Conservation (phyloP, 345 rosid species). For the Arabidopsis arenosa region DNA sequence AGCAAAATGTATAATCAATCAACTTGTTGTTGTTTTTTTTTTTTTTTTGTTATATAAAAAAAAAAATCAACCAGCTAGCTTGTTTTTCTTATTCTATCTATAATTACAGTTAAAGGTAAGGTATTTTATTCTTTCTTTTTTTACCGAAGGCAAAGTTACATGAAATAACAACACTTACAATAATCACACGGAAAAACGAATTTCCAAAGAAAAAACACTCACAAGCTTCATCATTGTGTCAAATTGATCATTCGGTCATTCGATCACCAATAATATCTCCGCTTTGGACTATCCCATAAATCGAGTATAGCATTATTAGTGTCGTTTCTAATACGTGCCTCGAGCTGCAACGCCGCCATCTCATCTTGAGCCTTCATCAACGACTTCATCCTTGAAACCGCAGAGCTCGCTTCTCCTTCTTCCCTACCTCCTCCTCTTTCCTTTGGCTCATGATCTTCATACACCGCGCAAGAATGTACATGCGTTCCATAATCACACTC, state of each 20-base stretch:
- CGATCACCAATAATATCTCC: slow-evolving; percentile 28
- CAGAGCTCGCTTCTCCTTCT: slow-evolving; percentile 28
- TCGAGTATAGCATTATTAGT: slow-evolving; percentile 12
- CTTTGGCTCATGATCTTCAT: slow-evolving; percentile 23
- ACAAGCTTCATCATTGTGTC: not conserved
- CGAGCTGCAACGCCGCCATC: slow-evolving; percentile 24
- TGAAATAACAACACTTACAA: too few relatives aligned
- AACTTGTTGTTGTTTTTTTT: too few relatives aligned
- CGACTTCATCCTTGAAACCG: slow-evolving; percentile 15
- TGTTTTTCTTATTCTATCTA: too few relatives aligned
- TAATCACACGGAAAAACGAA: not conserved
- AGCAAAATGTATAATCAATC: too few relatives aligned
- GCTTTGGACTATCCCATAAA: slow-evolving; percentile 33
- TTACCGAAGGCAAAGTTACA: too few relatives aligned
- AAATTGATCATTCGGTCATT: not conserved
- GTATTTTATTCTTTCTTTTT: too few relatives aligned
- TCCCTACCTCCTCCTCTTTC: not conserved
- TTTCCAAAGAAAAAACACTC: not conserved
- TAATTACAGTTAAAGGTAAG: too few relatives aligned
- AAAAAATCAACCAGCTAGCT: too few relatives aligned
- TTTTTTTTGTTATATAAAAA: too few relatives aligned
- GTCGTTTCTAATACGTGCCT: slow-evolving; percentile 24
- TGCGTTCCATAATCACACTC: slow-evolving; percentile 40
- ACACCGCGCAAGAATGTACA: slow-evolving; percentile 31
- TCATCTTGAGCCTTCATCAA: slow-evolving; percentile 34